phyloP scores from a whole-genome alignment of 768 basidiomycete genomes.

The Tubosaeta brunneosetosa region DNA sequence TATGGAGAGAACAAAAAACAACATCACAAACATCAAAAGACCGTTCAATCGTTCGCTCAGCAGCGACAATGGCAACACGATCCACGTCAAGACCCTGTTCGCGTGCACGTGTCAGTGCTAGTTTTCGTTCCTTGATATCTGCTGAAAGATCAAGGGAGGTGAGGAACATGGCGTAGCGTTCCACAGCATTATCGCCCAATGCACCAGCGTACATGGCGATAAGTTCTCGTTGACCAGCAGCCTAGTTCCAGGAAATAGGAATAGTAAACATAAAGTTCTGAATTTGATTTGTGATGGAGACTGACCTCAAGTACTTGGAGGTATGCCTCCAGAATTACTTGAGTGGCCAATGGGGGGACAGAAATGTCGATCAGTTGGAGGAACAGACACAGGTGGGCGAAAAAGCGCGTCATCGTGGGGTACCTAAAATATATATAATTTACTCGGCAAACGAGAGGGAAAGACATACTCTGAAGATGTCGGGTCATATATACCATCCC shows the following conservation, averaged over 20 bases:
- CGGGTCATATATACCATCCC: slow-evolving; percentile 44
- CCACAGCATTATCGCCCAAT: slow-evolving; percentile 84
- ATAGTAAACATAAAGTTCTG: background rate
- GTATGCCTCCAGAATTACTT: slow-evolving; percentile 84
- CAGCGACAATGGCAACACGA: slow-evolving; percentile 74
- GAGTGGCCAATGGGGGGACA: slow-evolving; percentile 69
- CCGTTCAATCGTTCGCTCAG: slow-evolving; percentile 70
- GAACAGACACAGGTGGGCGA: slow-evolving; percentile 88
- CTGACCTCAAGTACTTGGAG: slow-evolving; percentile 79
- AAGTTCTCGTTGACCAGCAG: slow-evolving; percentile 74
- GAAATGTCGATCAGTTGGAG: slow-evolving; percentile 75
- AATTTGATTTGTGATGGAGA: background rate
- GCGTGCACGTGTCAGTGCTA: slow-evolving; percentile 68
- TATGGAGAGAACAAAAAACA: slow-evolving; percentile 3
- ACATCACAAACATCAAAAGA: slow-evolving; percentile 52
- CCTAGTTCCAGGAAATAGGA: slow-evolving; percentile 31
- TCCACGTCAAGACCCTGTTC: slow-evolving; percentile 83
- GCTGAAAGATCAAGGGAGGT: slow-evolving; percentile 65
- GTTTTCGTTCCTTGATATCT: slow-evolving; percentile 58
- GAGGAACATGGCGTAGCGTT: slow-evolving; percentile 89
- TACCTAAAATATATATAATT: slow-evolving; percentile 41
- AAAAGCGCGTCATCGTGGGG: slow-evolving; percentile 77
- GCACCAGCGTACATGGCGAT: slow-evolving; percentile 94
- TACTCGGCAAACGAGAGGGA: slow-evolving; percentile 1
- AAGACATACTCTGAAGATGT: slow-evolving; percentile 52